Evolutionary conservation across 768 basidiomycete genomes (phyloP).

Genomic region (Trametes gibbosa): DNA sequence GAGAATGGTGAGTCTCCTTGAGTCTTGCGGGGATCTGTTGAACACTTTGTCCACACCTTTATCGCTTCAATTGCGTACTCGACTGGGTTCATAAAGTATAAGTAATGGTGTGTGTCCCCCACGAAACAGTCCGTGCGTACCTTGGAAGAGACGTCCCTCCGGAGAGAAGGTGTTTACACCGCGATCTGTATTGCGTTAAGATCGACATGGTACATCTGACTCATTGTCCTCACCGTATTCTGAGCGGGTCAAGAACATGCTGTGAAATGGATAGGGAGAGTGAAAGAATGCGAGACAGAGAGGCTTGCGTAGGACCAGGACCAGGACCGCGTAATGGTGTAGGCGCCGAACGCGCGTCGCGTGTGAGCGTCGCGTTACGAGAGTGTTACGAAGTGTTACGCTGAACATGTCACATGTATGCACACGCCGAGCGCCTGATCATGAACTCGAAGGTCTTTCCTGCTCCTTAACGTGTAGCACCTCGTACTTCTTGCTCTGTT

Average conservation of each 20-base stretch:
- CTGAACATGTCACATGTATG: background rate
- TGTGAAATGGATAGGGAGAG: background rate
- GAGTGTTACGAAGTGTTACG: slow-evolving; percentile 7
- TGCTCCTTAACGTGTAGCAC: too few species aligned
- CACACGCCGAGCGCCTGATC: background rate
- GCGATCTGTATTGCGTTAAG: slow-evolving; percentile 56
- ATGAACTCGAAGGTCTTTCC: background rate
- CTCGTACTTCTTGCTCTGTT: too few species aligned
- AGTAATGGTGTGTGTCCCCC: background rate
- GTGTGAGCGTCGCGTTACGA: slow-evolving; percentile 2
- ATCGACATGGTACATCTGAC: background rate
- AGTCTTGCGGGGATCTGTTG: background rate
- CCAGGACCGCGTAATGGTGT: background rate
- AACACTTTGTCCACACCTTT: slow-evolving; percentile 53
- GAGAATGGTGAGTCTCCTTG: background rate
- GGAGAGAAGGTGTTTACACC: slow-evolving; percentile 99
- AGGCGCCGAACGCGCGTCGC: slow-evolving; percentile 26
- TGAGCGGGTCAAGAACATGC: slow-evolving; percentile 93
- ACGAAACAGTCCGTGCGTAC: slow-evolving; percentile 43
- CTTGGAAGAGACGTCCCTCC: slow-evolving; percentile 97
- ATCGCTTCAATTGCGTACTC: slow-evolving; percentile 99
- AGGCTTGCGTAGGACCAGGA: slow-evolving; percentile 18
- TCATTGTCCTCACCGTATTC: slow-evolving; percentile 67
- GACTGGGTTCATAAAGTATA: slow-evolving; percentile 48
- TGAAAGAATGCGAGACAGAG: background rate